phyloP scores from a whole-genome alignment of 2,329 filamentous ascomycete species.

The Alternaria brassicicola region DNA sequence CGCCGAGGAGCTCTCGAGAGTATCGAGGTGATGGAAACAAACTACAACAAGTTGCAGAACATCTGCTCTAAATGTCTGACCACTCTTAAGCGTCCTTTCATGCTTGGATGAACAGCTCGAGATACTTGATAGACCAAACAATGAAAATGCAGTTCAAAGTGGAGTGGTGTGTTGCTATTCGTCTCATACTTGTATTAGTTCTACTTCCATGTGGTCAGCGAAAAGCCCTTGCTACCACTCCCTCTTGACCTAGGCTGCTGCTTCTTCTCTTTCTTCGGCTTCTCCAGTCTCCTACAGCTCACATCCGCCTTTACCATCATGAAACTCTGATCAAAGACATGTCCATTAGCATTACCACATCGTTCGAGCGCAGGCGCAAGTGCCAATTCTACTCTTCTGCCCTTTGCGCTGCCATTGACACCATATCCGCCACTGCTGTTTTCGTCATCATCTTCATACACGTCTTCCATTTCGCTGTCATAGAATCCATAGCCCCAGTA shows the following conservation, averaged over 20 bases:
- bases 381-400: constrained; percentile 40
- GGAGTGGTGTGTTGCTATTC: not conserved
- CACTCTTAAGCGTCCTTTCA: too few species aligned
- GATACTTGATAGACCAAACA: not conserved
- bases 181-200: not conserved
- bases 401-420: constrained; percentile 17
- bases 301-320: constrained; percentile 49
- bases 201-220: constrained; percentile 20
- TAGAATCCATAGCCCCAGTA: constrained; percentile 47
- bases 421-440: constrained; percentile 18
- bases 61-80: not conserved
- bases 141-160: not conserved
- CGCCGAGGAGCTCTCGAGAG: too few species aligned
- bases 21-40: too few species aligned
- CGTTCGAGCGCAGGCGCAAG: constrained; percentile 48
- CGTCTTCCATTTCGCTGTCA: constrained; percentile 48
- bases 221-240: constrained; percentile 9
- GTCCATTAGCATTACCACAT: constrained; percentile 48
- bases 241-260: constrained; percentile 20
- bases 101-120: not conserved
- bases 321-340: constrained; percentile 47
- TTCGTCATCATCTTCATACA: constrained; percentile 38
- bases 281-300: constrained; percentile 41
- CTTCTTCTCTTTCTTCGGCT: constrained; percentile 20
- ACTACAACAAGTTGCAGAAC: too few species aligned